Conservation (phyloP, 208 protist species). For the Trypanosoma boissoni region DNA sequence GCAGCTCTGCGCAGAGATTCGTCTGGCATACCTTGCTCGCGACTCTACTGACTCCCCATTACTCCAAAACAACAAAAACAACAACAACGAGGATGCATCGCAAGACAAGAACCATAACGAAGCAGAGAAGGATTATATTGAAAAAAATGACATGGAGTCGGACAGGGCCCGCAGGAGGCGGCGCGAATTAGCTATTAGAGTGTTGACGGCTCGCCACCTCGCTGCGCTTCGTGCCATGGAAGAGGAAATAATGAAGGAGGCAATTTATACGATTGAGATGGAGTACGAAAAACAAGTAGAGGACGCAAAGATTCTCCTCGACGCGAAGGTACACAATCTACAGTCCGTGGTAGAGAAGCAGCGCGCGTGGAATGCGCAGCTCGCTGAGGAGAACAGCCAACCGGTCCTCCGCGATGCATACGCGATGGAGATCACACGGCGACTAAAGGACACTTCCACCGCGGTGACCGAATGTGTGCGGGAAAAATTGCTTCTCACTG, state of each 20-base stretch:
- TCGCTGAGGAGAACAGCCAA: conserved; percentile 61
- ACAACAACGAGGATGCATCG: neutral
- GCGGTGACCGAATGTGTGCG: conserved; percentile 35
- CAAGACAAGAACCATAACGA: neutral
- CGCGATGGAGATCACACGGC: conserved; percentile 53
- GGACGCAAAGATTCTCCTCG: conserved; percentile 9
- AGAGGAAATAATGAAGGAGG: conserved; percentile 32
- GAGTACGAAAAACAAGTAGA: conserved; percentile 21
- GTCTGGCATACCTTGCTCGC: conserved; percentile 53
- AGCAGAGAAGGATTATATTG: neutral
- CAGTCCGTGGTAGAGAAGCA: conserved; percentile 36
- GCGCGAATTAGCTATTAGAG: conserved; percentile 33
- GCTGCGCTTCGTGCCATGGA: conserved; percentile 29
- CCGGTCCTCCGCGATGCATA: conserved; percentile 72
- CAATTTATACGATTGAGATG: conserved; percentile 28
- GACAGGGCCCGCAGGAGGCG: neutral
- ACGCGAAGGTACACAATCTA: conserved; percentile 27
- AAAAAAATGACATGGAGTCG: too few relatives aligned
- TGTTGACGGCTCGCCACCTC: conserved; percentile 33
- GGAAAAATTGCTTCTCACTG: conserved; percentile 40
- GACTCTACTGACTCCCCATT: neutral
- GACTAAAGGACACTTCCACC: conserved; percentile 53
- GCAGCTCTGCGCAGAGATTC: conserved; percentile 74
- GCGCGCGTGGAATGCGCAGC: conserved; percentile 35
- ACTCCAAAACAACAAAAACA: neutral